Percentiles rank a stretch among this genome's conserved stretches.
These are phyloP conservation scores for Hyphodiscus hymeniophilus DNA, from an alignment of 495 filamentous ascomycete species.

Conservation along the genomic window DNA sequence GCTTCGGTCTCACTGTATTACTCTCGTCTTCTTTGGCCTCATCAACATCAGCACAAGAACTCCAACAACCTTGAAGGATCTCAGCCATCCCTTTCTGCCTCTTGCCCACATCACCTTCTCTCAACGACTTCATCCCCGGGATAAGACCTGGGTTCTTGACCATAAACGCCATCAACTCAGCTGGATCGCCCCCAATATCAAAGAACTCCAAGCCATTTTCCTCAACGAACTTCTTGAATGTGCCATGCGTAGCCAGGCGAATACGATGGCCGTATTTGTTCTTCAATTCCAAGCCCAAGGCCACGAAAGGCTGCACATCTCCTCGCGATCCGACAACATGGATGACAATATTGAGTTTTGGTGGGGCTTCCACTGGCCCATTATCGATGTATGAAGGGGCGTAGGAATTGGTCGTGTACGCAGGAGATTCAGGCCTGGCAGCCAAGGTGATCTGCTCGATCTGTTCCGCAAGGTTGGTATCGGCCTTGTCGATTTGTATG, in stretches of 20 bases:
- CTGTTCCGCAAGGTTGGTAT: slow-evolving; percentile 10
- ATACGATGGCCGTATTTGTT: slow-evolving; percentile 47
- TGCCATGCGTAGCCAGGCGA: slow-evolving; percentile 53
- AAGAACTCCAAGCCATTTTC: slow-evolving; percentile 51
- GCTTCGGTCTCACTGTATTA: not conserved
- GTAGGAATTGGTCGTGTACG: slow-evolving; percentile 3
- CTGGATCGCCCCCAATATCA: slow-evolving; percentile 54
- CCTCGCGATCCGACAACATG: slow-evolving; percentile 55
- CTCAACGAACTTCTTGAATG: slow-evolving; percentile 49
- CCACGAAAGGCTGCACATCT: slow-evolving; percentile 56
- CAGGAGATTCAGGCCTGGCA: not conserved
- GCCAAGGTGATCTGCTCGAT: slow-evolving; percentile 3
- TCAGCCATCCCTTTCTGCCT: slow-evolving; percentile 49
- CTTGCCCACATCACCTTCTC: slow-evolving; percentile 52
- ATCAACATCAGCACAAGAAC: slow-evolving; percentile 48
- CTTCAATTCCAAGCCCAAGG: slow-evolving; percentile 42
- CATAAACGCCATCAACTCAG: slow-evolving; percentile 66
- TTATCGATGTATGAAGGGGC: slow-evolving; percentile 1
- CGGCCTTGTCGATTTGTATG: slow-evolving; percentile 16
- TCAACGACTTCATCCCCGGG: slow-evolving; percentile 51
- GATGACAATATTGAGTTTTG: slow-evolving; percentile 51
- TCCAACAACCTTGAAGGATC: slow-evolving; percentile 53
- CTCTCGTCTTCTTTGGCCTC: slow-evolving; percentile 31
- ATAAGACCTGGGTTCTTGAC: slow-evolving; percentile 69
- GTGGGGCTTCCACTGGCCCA: slow-evolving; percentile 11